Evolutionary conservation across 805 yeast species (phyloP).

Genomic region (Pichia rugopelliculosa): DNA sequence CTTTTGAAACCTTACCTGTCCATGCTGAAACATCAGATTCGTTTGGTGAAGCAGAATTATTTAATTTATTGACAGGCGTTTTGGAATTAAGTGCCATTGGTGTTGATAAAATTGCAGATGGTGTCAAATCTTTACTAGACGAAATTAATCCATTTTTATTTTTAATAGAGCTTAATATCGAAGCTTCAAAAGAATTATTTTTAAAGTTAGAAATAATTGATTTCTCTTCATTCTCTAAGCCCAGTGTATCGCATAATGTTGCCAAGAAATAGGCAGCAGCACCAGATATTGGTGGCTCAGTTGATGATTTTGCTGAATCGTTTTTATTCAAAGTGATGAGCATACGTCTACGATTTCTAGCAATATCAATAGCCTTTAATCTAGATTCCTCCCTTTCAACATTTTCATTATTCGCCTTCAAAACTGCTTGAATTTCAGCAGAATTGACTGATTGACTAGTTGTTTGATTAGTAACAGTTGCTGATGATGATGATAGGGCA

Average conservation of each 20-base stretch:
- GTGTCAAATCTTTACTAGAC: constrained; percentile 23
- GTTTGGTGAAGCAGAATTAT: background rate
- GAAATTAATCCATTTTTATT: background rate
- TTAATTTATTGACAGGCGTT: constrained; percentile 21
- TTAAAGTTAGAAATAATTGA: constrained; percentile 15
- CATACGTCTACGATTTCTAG: constrained; percentile 39
- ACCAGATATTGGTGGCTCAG: constrained; percentile 29
- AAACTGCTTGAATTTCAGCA: constrained; percentile 18
- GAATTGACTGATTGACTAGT: background rate
- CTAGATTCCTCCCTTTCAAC: constrained; percentile 25
- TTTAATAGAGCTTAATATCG: background rate
- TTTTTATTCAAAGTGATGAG: constrained; percentile 17
- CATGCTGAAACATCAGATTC: constrained; percentile 10
- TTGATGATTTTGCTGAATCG: background rate
- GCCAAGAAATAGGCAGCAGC: constrained; percentile 44
- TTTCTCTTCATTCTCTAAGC: constrained; percentile 34
- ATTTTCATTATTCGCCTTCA: constrained; percentile 26
- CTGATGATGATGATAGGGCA: constrained; percentile 3
- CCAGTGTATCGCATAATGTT: constrained; percentile 43
- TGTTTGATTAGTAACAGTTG: constrained; percentile 5
- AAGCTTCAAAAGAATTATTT: constrained; percentile 2
- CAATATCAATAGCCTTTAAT: constrained; percentile 29
- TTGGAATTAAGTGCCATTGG: constrained; percentile 30
- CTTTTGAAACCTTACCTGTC: constrained; percentile 39
- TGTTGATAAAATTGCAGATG: constrained; percentile 33